Base-by-base conservation (phyloP, 495 filamentous ascomycete species). In the Penicillium mononematosum region DNA sequence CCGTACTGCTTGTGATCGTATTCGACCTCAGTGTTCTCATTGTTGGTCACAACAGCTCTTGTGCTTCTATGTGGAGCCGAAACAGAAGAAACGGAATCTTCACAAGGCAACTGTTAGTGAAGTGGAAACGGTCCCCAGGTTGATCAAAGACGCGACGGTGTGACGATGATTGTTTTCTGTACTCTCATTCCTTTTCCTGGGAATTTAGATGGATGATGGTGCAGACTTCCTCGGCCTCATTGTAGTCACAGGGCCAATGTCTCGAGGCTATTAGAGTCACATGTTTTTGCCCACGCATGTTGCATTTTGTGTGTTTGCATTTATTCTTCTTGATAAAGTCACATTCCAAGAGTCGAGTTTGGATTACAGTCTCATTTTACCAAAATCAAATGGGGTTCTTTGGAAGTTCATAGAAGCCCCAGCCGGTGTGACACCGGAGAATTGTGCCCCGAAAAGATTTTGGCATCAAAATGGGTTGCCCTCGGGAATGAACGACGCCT, bases 21-120 rank as follows among this genome's bases (percentile, higher is more conserved):
- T 61, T 11, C 46, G 48, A 50, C 74, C 74, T 12, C 72, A 68
- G 29, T 76, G 74, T 27, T 59, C 66, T 10, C 69, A 75, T 56
- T 76, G 74, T 55, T 59, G 66, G 29, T 61, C 75, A 17, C 60
- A 76, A 48, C 74, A 76, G 51, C 52, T 73, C 16, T 51, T 75
- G 6, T 76, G 74, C 58, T 76, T 76, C 46, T 76, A 76, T 44
- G 70, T 75, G 14, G 24, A 32, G 57, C 53, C 53, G 17, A 53
- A 27, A 20, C 47, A 19, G 44, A 49, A 19, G 22, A 53, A 34
- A 20, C 47, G 19, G 44, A 49, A 27, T 1, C 34, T 22, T 14
- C 59, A 20, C 17, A 44, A 55, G 29, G 4, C 42, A 32, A 38
- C 22, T 22, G 8, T 4, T 25, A 44, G 31, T 24, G 39, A 27